phyloP scores from a whole-genome alignment of 192 early-diverging fungal genomes.

The Chytriomyces confervae region DNA sequence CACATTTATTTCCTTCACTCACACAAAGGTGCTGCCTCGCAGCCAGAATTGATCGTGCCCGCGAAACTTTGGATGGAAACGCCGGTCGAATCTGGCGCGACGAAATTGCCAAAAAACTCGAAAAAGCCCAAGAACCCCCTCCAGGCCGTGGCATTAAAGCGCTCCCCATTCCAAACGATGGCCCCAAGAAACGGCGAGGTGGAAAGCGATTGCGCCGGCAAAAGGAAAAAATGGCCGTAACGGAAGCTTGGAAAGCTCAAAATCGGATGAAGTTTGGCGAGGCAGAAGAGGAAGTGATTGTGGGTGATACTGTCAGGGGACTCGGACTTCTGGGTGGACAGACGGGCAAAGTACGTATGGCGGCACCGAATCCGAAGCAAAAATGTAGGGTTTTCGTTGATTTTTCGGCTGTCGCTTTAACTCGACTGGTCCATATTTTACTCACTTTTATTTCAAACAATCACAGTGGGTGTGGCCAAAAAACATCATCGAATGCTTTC shows the following conservation, averaged over 20 bases:
- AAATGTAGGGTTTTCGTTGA: conserved; percentile 62
- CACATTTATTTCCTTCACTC: background rate
- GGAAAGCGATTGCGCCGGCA: conserved; percentile 85
- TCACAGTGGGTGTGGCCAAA: conserved; percentile 36
- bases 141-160: conserved; percentile 86
- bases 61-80: conserved; percentile 73
- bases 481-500: conserved; percentile 32
- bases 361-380: conserved; percentile 69
- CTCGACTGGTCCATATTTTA: background rate
- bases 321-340: conserved; percentile 83
- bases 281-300: conserved; percentile 87
- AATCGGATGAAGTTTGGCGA: conserved; percentile 93
- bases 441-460: background rate
- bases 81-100: conserved; percentile 72
- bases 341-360: conserved; percentile 79
- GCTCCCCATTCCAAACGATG: conserved; percentile 90
- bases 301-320: conserved; percentile 81
- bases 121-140: conserved; percentile 83
- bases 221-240: conserved; percentile 81
- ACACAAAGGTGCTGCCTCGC: conserved; percentile 67
- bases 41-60: conserved; percentile 82
- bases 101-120: conserved; percentile 87
- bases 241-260: conserved; percentile 87
- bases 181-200: conserved; percentile 85
- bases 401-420: background rate